A percentile compares a stretch with the other conserved stretches of the same genome.
Evolutionary conservation across 345 rosid genomes (phyloP).

Genomic region (Toxicodendron radicans): DNA sequence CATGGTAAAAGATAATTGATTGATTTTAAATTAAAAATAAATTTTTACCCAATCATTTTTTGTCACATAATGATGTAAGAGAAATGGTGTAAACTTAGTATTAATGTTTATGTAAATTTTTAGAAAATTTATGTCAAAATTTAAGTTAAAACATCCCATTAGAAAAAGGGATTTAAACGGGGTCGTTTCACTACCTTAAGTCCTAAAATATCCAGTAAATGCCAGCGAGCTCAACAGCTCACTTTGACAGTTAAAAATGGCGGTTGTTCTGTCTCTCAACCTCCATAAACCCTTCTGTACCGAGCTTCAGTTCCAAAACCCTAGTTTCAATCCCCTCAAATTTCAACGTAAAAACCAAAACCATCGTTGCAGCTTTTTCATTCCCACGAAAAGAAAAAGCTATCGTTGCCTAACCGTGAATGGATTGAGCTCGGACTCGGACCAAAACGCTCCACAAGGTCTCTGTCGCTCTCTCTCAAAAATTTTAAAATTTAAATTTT

Average conservation of each 20-base stretch:
- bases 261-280: conserved; percentile 38
- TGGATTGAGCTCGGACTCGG: conserved; percentile 30
- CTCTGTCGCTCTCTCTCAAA: not conserved
- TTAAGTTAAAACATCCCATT: no score
- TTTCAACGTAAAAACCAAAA: conserved; percentile 4
- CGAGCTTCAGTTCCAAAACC: conserved; percentile 20
- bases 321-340: conserved; percentile 22
- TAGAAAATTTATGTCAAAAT: no score
- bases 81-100: no score
- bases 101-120: no score
- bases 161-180: no score
- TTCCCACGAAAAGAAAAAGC: conserved; percentile 23
- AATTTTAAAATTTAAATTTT: not conserved
- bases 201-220: no score
- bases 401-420: conserved; percentile 28
- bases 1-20: no score
- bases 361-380: conserved; percentile 4
- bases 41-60: no score
- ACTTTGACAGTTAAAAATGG: conserved; percentile 36
- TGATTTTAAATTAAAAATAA: no score
- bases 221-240: not conserved
- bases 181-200: no score
- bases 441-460: conserved; percentile 43
- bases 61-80: no score
- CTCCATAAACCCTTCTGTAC: conserved; percentile 21